A percentile compares a stretch with the other conserved stretches of the same genome.
phyloP scores from a whole-genome alignment of 176 grass and related monocot species.

The Oryza punctata region DNA sequence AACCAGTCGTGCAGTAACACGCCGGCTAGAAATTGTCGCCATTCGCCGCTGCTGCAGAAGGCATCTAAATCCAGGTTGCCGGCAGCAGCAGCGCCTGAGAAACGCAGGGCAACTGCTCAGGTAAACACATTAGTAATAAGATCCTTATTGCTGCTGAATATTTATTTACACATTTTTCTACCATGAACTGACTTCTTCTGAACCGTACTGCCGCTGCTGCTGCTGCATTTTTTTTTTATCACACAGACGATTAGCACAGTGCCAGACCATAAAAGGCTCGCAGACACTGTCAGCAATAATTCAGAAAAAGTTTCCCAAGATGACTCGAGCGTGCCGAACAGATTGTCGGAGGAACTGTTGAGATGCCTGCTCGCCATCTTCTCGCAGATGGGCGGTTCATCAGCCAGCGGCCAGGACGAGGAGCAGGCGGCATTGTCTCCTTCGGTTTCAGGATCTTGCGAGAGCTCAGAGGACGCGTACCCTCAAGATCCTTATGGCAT shows the following conservation, averaged over 20 bases:
- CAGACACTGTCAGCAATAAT: slow-evolving; percentile 39
- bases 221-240: background rate
- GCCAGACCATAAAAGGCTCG: slow-evolving; percentile 44
- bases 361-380: slow-evolving; percentile 82
- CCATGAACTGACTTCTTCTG: background rate
- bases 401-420: slow-evolving; percentile 42
- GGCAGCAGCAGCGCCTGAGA: slow-evolving; percentile 35
- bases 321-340: slow-evolving; percentile 62
- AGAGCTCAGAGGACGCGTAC: slow-evolving; percentile 56
- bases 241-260: slow-evolving; percentile 40
- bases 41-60: slow-evolving; percentile 52
- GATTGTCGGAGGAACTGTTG: slow-evolving; percentile 83
- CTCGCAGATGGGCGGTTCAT: slow-evolving; percentile 47
- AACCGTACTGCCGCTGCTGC: slow-evolving; percentile 20
- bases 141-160: background rate
- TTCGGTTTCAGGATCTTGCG: slow-evolving; percentile 63
- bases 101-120: slow-evolving; percentile 42
- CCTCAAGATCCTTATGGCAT: slow-evolving; percentile 79
- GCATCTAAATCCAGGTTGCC: slow-evolving; percentile 38
- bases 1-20: slow-evolving; percentile 64
- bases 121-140: slow-evolving; percentile 34
- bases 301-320: slow-evolving; percentile 40
- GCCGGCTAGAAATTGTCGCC: slow-evolving; percentile 47
- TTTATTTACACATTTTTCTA: background rate
- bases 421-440: slow-evolving; percentile 48